phyloP scores from a whole-genome alignment of 768 basidiomycete genomes.

The Lentinula sp. region DNA sequence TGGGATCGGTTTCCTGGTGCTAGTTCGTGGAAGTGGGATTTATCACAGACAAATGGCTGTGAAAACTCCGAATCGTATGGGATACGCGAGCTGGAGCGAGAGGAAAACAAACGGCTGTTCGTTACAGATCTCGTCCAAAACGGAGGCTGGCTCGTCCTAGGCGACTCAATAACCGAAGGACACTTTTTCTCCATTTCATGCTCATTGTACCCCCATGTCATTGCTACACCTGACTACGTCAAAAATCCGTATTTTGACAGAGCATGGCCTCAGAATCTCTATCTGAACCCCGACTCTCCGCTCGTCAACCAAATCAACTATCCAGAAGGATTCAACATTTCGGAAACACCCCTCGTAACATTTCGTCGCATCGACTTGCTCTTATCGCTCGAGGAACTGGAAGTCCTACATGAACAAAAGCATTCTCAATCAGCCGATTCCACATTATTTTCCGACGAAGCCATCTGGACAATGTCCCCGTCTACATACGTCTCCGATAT shows the following conservation, averaged over 20 bases:
- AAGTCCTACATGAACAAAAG: slow-evolving; percentile 31
- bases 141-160: slow-evolving; percentile 67
- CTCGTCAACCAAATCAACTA: slow-evolving; percentile 34
- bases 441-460: slow-evolving; percentile 50
- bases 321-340: slow-evolving; percentile 49
- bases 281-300: slow-evolving; percentile 51
- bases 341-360: slow-evolving; percentile 53
- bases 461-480: slow-evolving; percentile 46
- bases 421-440: slow-evolving; percentile 24
- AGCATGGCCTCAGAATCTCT: slow-evolving; percentile 59
- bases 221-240: slow-evolving; percentile 57
- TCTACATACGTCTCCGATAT: slow-evolving; percentile 41
- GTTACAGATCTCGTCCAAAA: slow-evolving; percentile 55
- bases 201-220: slow-evolving; percentile 58
- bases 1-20: slow-evolving; percentile 45
- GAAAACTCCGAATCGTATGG: slow-evolving; percentile 24
- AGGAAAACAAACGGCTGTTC: slow-evolving; percentile 19
- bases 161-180: slow-evolving; percentile 66
- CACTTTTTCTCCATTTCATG: slow-evolving; percentile 74
- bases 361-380: slow-evolving; percentile 65
- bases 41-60: slow-evolving; percentile 32
- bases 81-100: neutral
- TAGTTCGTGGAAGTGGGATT: slow-evolving; percentile 48
- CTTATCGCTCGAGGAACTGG: slow-evolving; percentile 40
- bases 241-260: slow-evolving; percentile 51